Conservation (phyloP, 257 asterid species). For the Fraxinus pennsylvanica region DNA sequence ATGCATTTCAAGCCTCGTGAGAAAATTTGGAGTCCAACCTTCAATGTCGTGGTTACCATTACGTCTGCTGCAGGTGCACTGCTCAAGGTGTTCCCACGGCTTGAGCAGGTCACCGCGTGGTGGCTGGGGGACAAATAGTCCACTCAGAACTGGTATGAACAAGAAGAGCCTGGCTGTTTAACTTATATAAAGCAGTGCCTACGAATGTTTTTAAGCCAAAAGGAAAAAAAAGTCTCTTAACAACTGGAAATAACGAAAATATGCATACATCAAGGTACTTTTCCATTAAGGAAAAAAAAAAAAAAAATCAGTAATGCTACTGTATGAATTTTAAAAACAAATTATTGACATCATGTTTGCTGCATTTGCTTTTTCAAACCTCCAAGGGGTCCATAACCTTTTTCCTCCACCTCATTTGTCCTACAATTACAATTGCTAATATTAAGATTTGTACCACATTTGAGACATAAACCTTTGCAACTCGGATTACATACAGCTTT, state of each 20-base stretch:
- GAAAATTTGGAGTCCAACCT: background rate
- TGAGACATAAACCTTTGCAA: constrained; percentile 78
- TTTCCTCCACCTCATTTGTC: constrained; percentile 36
- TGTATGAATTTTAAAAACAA: background rate
- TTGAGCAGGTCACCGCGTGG: background rate
- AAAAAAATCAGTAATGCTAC: background rate
- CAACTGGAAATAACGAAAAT: background rate
- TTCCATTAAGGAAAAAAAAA: background rate
- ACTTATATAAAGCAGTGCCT: background rate
- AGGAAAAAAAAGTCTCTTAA: background rate
- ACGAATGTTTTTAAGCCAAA: background rate
- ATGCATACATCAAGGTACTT: background rate
- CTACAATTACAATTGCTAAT: constrained; percentile 48
- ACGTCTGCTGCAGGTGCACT: background rate
- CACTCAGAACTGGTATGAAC: background rate
- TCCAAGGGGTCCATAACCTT: constrained; percentile 65
- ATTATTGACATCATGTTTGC: constrained; percentile 36
- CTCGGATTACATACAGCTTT: constrained; percentile 61
- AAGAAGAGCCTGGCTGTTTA: background rate
- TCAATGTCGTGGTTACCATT: background rate
- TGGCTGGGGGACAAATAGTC: background rate
- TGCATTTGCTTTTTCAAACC: constrained; percentile 67
- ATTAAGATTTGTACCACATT: constrained; percentile 78
- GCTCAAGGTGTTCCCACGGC: background rate
- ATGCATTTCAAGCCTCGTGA: background rate